Conservation (phyloP, 129 eudicot species). For the Kitagawia praeruptora region DNA sequence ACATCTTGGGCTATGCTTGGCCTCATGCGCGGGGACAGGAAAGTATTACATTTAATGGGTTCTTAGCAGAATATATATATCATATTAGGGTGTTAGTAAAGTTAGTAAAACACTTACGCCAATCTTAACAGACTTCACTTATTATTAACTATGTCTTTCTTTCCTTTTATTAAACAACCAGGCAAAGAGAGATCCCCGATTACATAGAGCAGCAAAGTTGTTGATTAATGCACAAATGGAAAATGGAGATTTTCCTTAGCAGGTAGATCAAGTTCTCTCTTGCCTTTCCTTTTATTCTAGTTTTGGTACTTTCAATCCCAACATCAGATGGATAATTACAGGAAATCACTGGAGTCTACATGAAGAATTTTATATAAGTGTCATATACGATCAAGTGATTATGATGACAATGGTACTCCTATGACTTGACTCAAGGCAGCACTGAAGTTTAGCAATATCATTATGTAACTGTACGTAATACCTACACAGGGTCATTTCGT, state of each 20-base stretch:
- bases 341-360: slow-evolving; percentile 14
- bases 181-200: slow-evolving; percentile 17
- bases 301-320: not conserved
- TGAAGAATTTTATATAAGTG: slow-evolving; percentile 19
- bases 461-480: too few relatives aligned
- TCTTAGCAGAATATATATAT: not conserved
- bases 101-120: too few relatives aligned
- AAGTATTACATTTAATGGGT: not conserved
- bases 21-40: slow-evolving; percentile 13
- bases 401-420: too few relatives aligned
- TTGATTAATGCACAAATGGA: slow-evolving; percentile 17
- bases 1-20: slow-evolving; percentile 24
- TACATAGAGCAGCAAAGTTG: slow-evolving; percentile 18
- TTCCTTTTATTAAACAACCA: not conserved
- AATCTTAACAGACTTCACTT: not conserved
- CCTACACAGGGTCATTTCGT: too few relatives aligned
- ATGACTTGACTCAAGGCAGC: too few relatives aligned
- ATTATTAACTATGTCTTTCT: too few relatives aligned
- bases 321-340: not conserved
- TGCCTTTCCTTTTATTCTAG: not conserved
- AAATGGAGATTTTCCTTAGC: slow-evolving; percentile 20
- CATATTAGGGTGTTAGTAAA: too few relatives aligned
- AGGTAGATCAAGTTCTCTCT: not conserved
- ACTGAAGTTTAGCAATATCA: too few relatives aligned
- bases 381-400: too few relatives aligned